These are phyloP conservation scores for Aspergillus ibericus DNA, from an alignment of 2,329 filamentous ascomycete genomes.

Conservation along the genomic window DNA sequence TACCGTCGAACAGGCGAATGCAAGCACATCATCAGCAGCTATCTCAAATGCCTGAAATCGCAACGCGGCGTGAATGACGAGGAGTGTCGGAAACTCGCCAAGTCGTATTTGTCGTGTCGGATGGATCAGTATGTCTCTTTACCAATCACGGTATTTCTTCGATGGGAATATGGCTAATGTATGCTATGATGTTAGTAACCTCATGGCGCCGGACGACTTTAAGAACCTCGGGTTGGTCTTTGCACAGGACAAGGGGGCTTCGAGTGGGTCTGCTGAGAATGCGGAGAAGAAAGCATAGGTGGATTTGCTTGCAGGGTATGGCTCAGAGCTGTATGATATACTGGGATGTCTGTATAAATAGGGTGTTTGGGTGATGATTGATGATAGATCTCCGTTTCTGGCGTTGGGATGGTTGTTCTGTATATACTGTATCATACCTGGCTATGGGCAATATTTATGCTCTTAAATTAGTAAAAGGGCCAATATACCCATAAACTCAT, in stretches of 20 bases:
- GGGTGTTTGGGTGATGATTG: not conserved
- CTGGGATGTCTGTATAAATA: not conserved
- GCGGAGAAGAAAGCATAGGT: not conserved
- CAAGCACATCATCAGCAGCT: slow-evolving; percentile 81
- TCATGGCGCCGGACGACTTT: slow-evolving; percentile 96
- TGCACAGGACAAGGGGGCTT: slow-evolving; percentile 37
- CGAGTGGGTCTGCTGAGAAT: not conserved
- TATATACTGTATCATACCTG: slow-evolving; percentile 1
- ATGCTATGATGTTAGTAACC: slow-evolving; percentile 59
- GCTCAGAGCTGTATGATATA: slow-evolving; percentile 4
- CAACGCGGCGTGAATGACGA: slow-evolving; percentile 81
- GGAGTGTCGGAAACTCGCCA: slow-evolving; percentile 80
- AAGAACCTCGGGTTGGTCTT: slow-evolving; percentile 82
- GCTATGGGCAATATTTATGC: not conserved
- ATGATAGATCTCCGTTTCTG: slow-evolving; percentile 2
- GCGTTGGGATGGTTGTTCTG: slow-evolving; percentile 1
- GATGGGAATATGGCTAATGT: not conserved
- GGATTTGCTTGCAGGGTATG: not conserved
- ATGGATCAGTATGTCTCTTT: slow-evolving; percentile 85
- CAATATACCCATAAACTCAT: not conserved
- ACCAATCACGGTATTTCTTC: not conserved
- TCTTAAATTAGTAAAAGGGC: not conserved
- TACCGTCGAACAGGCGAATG: slow-evolving; percentile 69
- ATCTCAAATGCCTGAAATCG: slow-evolving; percentile 83
- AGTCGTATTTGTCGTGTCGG: slow-evolving; percentile 83